Evolutionary conservation across 345 rosid species (phyloP), one percentile per base, ranked within the genome.

Genomic region (Chamaenerion angustifolium): DNA sequence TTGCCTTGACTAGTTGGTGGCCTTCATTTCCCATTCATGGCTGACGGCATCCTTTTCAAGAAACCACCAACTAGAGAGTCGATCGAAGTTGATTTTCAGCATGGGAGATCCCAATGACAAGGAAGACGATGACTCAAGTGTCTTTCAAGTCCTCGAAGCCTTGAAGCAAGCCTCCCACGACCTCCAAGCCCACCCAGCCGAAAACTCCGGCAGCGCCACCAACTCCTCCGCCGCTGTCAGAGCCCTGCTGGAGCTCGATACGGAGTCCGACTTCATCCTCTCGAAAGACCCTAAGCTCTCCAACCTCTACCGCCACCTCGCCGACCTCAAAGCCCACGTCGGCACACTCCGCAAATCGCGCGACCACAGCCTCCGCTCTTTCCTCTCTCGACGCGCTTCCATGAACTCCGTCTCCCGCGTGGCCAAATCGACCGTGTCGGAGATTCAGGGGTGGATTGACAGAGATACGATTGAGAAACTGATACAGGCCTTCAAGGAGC

Each of bases 381-480:
- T 83, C 74, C n/a, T 83, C 49, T 21, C 76, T 50, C 84, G 82
- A 27, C 69, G 79, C 6, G 64, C 70, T 56, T 73, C 82, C 52
- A 58, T 80, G 42, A 62, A 73, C 55, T 76, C 79, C 40, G 73
- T 83, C 27, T 71, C 93, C 68, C 78, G 75, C 42, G 80, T 83
- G 12, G 84, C 87, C 6, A 79, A 72, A 14, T 77, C 80, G 12
- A 76, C 80, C 54, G 84, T 61, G 76, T 54, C 57, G 0, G 84
- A 83, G 63, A 75, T 83, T 49, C 93, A 83, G 49, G 77, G 81
- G 2, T 80, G 84, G 93, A 83, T 83, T 44, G 88, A 83, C 49
- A 74, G 93, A 4, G 93, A 76, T 56, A 74, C 69, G 27, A 19
- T 80, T 27, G 84, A 77, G 50, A 74, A 51, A 37, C 60, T 83